A percentile compares a stretch with the other conserved stretches of the same genome.
Conservation (phyloP, 345 rosid genomes). For the Cardamine resedifolia region DNA sequence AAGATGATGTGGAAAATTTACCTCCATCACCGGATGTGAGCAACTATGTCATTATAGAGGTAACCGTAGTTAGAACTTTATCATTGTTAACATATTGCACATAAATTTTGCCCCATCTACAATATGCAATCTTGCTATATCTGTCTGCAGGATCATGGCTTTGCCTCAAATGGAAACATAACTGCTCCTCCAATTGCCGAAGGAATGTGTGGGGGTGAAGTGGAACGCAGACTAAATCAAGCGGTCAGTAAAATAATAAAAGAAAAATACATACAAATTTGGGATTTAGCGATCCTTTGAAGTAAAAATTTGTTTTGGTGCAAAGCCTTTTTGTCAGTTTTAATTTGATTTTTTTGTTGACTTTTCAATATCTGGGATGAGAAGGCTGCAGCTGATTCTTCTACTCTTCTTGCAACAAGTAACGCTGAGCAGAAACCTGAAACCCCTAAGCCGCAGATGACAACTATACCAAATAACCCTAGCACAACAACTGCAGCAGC, state of each 20-base stretch:
- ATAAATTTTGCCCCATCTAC: conserved; percentile 1
- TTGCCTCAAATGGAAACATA: conserved; percentile 63
- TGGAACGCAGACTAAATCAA: conserved; percentile 64
- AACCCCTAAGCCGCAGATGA: conserved; percentile 53
- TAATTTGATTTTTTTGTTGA: conserved; percentile 8
- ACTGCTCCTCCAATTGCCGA: conserved; percentile 55
- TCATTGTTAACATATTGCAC: conserved; percentile 14
- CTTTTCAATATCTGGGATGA: conserved; percentile 44
- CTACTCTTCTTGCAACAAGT: conserved; percentile 41
- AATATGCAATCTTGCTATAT: conserved; percentile 23
- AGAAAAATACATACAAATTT: neutral
- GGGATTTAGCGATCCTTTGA: neutral
- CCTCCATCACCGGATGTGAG: conserved; percentile 93
- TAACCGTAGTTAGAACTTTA: conserved; percentile 35
- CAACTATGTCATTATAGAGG: conserved; percentile 93
- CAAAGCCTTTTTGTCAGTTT: conserved; percentile 3
- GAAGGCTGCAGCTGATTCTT: conserved; percentile 50
- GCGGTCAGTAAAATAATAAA: conserved; percentile 45
- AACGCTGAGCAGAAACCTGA: conserved; percentile 59
- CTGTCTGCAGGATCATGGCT: conserved; percentile 66
- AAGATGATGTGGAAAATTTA: conserved; percentile 73
- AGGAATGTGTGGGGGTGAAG: conserved; percentile 83
- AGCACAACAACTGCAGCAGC: conserved; percentile 46
- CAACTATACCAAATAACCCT: conserved; percentile 45
- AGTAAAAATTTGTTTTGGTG: conserved; percentile 4